A percentile compares a stretch with the other conserved stretches of the same genome.
phyloP scores from a whole-genome alignment of 2,329 filamentous ascomycete genomes.

The Aspergillaceae sp. region DNA sequence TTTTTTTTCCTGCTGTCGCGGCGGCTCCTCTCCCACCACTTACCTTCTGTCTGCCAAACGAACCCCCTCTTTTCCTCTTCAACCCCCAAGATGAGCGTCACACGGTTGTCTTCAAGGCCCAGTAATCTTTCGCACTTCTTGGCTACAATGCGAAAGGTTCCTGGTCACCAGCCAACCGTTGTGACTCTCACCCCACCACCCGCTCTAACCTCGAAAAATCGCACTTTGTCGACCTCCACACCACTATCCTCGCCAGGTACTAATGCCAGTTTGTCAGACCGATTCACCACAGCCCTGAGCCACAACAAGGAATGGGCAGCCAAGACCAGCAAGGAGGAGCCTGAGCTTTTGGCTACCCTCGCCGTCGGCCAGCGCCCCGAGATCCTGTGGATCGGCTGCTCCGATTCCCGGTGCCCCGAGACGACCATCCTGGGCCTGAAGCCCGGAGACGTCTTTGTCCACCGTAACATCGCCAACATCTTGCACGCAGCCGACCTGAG shows the following conservation, averaged over 20 bases:
- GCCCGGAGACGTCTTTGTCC: slow-evolving; percentile 78
- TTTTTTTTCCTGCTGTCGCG: slow-evolving; percentile 1
- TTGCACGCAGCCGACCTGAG: slow-evolving; percentile 67
- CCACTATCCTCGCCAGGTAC: slow-evolving; percentile 2
- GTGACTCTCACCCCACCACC: background rate
- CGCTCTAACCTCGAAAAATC: background rate
- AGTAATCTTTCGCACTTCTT: slow-evolving; percentile 7
- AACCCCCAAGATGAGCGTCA: slow-evolving; percentile 14
- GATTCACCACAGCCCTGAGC: slow-evolving; percentile 54
- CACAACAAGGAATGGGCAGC: slow-evolving; percentile 64
- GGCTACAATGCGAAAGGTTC: slow-evolving; percentile 3
- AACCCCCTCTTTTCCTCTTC: slow-evolving; percentile 5
- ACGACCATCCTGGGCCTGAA: slow-evolving; percentile 69
- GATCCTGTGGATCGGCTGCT: slow-evolving; percentile 75
- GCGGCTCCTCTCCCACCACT: background rate
- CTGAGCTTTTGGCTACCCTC: slow-evolving; percentile 61
- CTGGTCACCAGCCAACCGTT: slow-evolving; percentile 1
- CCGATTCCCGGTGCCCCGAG: slow-evolving; percentile 76
- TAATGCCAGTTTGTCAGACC: slow-evolving; percentile 37
- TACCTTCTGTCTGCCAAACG: background rate
- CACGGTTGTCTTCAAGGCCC: slow-evolving; percentile 14
- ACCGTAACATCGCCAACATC: slow-evolving; percentile 86
- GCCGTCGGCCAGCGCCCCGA: slow-evolving; percentile 56
- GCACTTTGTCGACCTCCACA: background rate
- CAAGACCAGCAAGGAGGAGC: slow-evolving; percentile 56